Evolutionary conservation across 345 rosid genomes (phyloP).

Genomic region (Noccaea bulbosa): DNA sequence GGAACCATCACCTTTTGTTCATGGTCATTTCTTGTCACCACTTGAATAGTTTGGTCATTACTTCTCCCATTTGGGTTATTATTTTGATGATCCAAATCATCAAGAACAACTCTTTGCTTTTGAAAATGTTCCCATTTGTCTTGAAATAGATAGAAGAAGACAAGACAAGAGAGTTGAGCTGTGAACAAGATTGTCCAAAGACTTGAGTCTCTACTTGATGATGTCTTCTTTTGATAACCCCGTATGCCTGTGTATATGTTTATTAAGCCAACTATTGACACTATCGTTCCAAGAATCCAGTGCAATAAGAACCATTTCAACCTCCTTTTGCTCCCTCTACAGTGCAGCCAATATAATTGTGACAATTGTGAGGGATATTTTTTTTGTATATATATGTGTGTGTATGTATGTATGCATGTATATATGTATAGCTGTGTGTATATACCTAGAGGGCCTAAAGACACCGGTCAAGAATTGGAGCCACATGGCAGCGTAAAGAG

Average conservation of each 20-base stretch:
- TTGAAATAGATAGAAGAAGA: slow-evolving; percentile 73
- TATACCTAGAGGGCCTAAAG: slow-evolving; percentile 68
- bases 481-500: slow-evolving; percentile 73
- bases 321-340: slow-evolving; percentile 76
- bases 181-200: slow-evolving; percentile 82
- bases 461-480: slow-evolving; percentile 69
- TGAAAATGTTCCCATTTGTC: slow-evolving; percentile 83
- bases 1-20: slow-evolving; percentile 55
- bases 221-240: slow-evolving; percentile 66
- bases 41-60: slow-evolving; percentile 36
- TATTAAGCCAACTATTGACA: slow-evolving; percentile 62
- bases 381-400: background rate
- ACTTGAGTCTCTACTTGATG: slow-evolving; percentile 47
- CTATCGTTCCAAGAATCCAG: slow-evolving; percentile 78
- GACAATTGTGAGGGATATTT: slow-evolving; percentile 9
- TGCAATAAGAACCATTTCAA: slow-evolving; percentile 73
- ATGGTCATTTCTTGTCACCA: slow-evolving; percentile 31
- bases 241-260: slow-evolving; percentile 82
- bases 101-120: slow-evolving; percentile 52
- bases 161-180: slow-evolving; percentile 60
- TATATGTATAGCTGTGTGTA: background rate
- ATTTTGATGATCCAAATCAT: slow-evolving; percentile 32
- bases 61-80: slow-evolving; percentile 30
- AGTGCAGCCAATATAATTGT: background rate
- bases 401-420: background rate